A percentile compares a stretch with the other conserved stretches of the same genome.
Conservation (phyloP, 371 early-diverging fungal genomes). For the Mucor saturninus region DNA sequence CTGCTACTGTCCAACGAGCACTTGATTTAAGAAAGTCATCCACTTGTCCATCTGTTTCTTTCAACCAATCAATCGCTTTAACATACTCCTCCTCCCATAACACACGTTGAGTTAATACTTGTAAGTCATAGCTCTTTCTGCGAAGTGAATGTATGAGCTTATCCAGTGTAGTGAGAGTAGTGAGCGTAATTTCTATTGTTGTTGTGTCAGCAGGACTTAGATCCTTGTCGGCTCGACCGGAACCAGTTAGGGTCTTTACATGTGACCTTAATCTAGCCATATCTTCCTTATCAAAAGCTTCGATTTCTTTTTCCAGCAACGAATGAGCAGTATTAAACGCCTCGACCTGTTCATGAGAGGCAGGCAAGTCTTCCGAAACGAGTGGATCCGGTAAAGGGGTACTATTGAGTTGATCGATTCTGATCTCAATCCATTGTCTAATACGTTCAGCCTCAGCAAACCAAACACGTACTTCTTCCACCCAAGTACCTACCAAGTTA, state of each 20-base stretch:
- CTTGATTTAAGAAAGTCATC: slow-evolving; percentile 32
- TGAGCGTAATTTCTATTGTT: slow-evolving; percentile 58
- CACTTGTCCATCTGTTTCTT: slow-evolving; percentile 33
- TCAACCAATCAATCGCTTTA: slow-evolving; percentile 40
- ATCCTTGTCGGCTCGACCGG: slow-evolving; percentile 40
- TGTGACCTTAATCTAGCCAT: slow-evolving; percentile 59
- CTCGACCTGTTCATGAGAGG: slow-evolving; percentile 38
- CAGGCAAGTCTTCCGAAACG: slow-evolving; percentile 18
- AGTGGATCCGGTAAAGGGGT: slow-evolving; percentile 41
- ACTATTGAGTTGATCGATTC: slow-evolving; percentile 44
- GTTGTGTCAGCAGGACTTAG: slow-evolving; percentile 62
- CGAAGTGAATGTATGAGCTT: slow-evolving; percentile 42
- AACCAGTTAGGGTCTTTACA: slow-evolving; percentile 54
- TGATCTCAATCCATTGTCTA: slow-evolving; percentile 45
- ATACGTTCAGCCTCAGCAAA: slow-evolving; percentile 51
- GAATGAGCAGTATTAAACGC: slow-evolving; percentile 40
- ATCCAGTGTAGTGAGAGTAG: slow-evolving; percentile 52
- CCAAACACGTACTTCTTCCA: slow-evolving; percentile 53
- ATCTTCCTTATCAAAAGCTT: slow-evolving; percentile 54
- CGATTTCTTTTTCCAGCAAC: slow-evolving; percentile 50
- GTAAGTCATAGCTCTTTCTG: slow-evolving; percentile 41
- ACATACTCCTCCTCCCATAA: slow-evolving; percentile 52
- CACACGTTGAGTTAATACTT: slow-evolving; percentile 42
- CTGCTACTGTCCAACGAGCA: slow-evolving; percentile 40
- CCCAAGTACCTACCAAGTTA: slow-evolving; percentile 49